phyloP scores from a whole-genome alignment of 192 early-diverging fungal species.

The Mortierella claussenii region DNA sequence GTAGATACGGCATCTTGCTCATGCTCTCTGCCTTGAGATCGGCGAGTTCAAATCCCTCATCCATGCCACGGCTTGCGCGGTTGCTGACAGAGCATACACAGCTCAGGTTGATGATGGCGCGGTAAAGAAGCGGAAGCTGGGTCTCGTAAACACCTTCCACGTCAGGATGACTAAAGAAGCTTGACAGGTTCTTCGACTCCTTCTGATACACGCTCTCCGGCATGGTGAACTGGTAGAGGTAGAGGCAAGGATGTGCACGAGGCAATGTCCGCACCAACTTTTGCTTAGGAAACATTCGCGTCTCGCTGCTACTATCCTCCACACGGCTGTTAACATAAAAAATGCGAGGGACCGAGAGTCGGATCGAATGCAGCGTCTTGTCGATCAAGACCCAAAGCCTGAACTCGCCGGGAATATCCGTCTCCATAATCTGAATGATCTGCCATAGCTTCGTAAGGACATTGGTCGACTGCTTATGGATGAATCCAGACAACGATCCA shows the following conservation, averaged over 20 bases:
- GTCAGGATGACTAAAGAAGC: slow-evolving; percentile 86
- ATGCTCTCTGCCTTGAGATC: slow-evolving; percentile 53
- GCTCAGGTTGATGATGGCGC: slow-evolving; percentile 85
- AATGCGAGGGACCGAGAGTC: slow-evolving; percentile 80
- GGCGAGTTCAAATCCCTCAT: slow-evolving; percentile 59
- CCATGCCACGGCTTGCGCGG: slow-evolving; percentile 37
- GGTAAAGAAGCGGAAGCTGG: slow-evolving; percentile 80
- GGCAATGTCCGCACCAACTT: slow-evolving; percentile 76
- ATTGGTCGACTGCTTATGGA: slow-evolving; percentile 73
- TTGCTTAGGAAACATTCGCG: slow-evolving; percentile 35
- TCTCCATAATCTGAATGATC: slow-evolving; percentile 86
- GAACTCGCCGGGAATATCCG: slow-evolving; percentile 88
- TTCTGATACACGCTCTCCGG: slow-evolving; percentile 79
- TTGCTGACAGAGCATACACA: slow-evolving; percentile 60
- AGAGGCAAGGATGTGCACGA: slow-evolving; percentile 71
- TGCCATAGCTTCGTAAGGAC: slow-evolving; percentile 81
- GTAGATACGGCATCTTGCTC: slow-evolving; percentile 46
- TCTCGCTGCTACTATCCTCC: slow-evolving; percentile 29
- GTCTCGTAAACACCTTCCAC: slow-evolving; percentile 97
- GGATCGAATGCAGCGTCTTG: slow-evolving; percentile 74
- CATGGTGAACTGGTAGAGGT: slow-evolving; percentile 88
- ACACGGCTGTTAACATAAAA: slow-evolving; percentile 86
- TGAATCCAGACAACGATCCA: slow-evolving; percentile 66
- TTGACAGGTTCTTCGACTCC: slow-evolving; percentile 77
- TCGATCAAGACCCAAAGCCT: slow-evolving; percentile 85